A percentile compares a stretch with the other conserved stretches of the same genome.
These are phyloP conservation scores for Exophiala dermatitidis DNA, from an alignment of 2,329 filamentous ascomycete species.

Conservation along the genomic window DNA sequence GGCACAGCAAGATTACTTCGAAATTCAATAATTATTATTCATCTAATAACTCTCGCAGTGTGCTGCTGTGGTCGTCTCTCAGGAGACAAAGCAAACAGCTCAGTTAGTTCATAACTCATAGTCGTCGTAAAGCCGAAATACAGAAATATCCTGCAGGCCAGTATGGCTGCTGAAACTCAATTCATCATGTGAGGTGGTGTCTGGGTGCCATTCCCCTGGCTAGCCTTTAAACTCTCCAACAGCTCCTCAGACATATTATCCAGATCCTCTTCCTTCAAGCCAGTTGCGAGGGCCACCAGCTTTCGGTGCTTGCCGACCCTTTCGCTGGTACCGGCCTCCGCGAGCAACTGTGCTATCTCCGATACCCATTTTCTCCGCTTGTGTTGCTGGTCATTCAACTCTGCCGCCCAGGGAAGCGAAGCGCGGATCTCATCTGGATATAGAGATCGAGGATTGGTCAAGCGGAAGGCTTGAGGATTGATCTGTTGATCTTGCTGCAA, in stretches of 20 bases:
- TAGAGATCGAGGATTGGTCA: slow-evolving; percentile 22
- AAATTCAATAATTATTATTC: no score
- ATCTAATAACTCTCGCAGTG: no score
- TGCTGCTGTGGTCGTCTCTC: no score
- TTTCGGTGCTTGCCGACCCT: slow-evolving; percentile 43
- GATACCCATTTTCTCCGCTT: slow-evolving; percentile 21
- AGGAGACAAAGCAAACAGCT: neutral
- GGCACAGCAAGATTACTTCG: no score
- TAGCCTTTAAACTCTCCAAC: slow-evolving; percentile 37
- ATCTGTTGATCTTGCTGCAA: slow-evolving; percentile 27
- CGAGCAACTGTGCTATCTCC: slow-evolving; percentile 25
- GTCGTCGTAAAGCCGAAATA: neutral
- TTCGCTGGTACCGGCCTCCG: slow-evolving; percentile 40
- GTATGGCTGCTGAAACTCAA: neutral
- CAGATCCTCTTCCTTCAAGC: slow-evolving; percentile 42
- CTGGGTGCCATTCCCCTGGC: slow-evolving; percentile 8
- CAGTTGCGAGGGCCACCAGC: slow-evolving; percentile 42
- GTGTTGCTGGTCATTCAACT: slow-evolving; percentile 39
- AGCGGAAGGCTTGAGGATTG: slow-evolving; percentile 27
- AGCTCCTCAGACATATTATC: slow-evolving; percentile 43
- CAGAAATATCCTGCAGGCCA: neutral
- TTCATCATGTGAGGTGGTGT: slow-evolving; percentile 14
- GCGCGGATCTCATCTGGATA: slow-evolving; percentile 31
- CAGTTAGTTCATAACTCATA: neutral
- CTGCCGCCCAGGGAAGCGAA: slow-evolving; percentile 32